phyloP scores from a whole-genome alignment of 495 filamentous ascomycete species.

The Choiromyces venosus region DNA sequence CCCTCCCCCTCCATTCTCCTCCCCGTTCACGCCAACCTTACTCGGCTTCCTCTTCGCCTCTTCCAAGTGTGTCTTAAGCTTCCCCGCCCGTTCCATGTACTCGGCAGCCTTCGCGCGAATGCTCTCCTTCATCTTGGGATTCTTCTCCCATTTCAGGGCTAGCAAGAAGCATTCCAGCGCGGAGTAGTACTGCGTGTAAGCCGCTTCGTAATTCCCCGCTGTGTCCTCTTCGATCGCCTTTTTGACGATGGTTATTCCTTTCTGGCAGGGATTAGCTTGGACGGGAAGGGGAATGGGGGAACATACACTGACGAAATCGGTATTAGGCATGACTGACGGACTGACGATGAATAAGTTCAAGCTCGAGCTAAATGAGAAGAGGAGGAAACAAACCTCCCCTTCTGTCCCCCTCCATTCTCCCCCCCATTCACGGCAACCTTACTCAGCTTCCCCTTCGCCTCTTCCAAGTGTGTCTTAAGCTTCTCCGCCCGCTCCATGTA shows the following conservation, averaged over 20 bases:
- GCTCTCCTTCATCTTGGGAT: constrained; percentile 89
- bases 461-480: constrained; percentile 80
- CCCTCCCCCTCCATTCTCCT: constrained; percentile 47
- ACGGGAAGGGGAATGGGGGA: not conserved
- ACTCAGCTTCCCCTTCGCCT: constrained; percentile 64
- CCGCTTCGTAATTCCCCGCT: constrained; percentile 90
- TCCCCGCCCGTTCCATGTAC: constrained; percentile 98
- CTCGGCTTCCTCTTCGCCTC: constrained; percentile 68
- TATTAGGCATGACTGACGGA: constrained; percentile 73
- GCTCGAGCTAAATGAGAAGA: not conserved
- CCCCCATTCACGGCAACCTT: constrained; percentile 74
- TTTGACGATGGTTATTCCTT: constrained; percentile 91
- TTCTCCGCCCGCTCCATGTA: constrained; percentile 99
- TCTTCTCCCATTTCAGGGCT: constrained; percentile 98
- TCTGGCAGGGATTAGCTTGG: constrained; percentile 24
- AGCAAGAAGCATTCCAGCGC: constrained; percentile 94
- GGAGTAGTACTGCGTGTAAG: constrained; percentile 90
- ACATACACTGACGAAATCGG: constrained; percentile 74
- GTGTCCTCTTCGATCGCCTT: constrained; percentile 96
- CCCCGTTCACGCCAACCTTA: constrained; percentile 81
- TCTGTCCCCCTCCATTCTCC: constrained; percentile 51
- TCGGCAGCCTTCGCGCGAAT: constrained; percentile 86
- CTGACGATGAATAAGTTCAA: not conserved
- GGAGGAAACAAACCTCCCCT: constrained; percentile 52
- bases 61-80: constrained; percentile 83